phyloP scores from a whole-genome alignment of 192 early-diverging fungal genomes.

The Mortierella antarctica region DNA sequence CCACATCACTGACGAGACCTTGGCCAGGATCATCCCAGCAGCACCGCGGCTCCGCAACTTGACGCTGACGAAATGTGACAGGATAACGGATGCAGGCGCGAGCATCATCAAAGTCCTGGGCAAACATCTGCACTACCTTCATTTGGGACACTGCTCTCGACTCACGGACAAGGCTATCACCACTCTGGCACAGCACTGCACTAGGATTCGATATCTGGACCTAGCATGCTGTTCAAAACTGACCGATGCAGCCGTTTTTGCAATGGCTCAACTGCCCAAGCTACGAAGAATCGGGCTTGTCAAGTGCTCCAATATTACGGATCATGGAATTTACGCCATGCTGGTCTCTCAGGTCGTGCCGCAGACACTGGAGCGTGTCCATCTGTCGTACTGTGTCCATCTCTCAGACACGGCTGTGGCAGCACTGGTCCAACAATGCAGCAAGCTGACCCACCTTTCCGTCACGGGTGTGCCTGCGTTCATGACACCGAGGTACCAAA shows the following conservation, averaged over 20 bases:
- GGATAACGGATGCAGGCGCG: constrained; percentile 64
- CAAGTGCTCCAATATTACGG: constrained; percentile 69
- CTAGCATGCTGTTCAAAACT: constrained; percentile 65
- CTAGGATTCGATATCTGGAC: constrained; percentile 66
- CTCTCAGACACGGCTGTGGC: constrained; percentile 59
- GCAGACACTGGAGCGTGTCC: constrained; percentile 64
- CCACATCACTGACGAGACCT: constrained; percentile 59
- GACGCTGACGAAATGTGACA: constrained; percentile 64
- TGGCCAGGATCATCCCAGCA: constrained; percentile 57
- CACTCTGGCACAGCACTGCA: constrained; percentile 60
- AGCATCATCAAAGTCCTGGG: constrained; percentile 59
- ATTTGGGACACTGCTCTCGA: constrained; percentile 65
- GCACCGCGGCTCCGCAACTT: constrained; percentile 67
- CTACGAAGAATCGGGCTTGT: constrained; percentile 68
- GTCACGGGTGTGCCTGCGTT: constrained; percentile 68
- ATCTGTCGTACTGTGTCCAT: constrained; percentile 66
- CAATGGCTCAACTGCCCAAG: constrained; percentile 63
- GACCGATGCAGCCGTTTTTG: constrained; percentile 62
- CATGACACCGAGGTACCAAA: constrained; percentile 58
- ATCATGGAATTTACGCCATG: constrained; percentile 62
- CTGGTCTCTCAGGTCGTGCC: constrained; percentile 54
- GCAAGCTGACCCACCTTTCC: constrained; percentile 62
- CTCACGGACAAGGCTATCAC: constrained; percentile 64
- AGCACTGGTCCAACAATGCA: constrained; percentile 59
- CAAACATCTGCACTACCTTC: constrained; percentile 67